Evolutionary conservation across 148 eudicot genomes (phyloP).

Genomic region (Amaranthus palmeri): DNA sequence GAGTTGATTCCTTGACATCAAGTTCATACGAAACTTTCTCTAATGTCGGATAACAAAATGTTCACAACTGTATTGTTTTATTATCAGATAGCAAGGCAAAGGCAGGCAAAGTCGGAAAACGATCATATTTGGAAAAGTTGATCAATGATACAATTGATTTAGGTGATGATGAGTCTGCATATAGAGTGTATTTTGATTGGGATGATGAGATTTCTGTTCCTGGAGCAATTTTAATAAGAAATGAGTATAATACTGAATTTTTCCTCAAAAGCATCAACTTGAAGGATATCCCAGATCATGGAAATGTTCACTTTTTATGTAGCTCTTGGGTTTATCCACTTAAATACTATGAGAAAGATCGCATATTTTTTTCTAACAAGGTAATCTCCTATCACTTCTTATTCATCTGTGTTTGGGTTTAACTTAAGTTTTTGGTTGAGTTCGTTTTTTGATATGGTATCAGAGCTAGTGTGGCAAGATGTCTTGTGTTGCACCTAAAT

Average conservation of each 20-base stretch:
- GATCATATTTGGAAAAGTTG: constrained; percentile 42
- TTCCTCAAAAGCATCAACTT: constrained; percentile 56
- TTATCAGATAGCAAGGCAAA: too few relatives aligned
- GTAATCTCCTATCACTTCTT: constrained; percentile 19
- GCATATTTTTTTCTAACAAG: constrained; percentile 69
- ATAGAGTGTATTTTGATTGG: constrained; percentile 48
- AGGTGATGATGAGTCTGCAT: constrained; percentile 38
- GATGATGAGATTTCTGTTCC: constrained; percentile 55
- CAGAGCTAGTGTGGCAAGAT: too few relatives aligned
- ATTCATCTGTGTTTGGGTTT: too few relatives aligned
- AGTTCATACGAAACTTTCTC: too few relatives aligned
- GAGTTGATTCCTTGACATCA: too few relatives aligned
- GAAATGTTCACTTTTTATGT: constrained; percentile 50
- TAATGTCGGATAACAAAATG: too few relatives aligned
- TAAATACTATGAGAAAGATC: constrained; percentile 38
- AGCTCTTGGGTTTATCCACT: constrained; percentile 69
- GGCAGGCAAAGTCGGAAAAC: constrained; percentile 23
- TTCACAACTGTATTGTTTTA: too few relatives aligned
- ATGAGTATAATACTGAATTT: constrained; percentile 46
- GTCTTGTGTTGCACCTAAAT: too few relatives aligned
- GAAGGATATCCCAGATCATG: constrained; percentile 43
- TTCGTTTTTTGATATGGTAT: too few relatives aligned
- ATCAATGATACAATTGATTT: constrained; percentile 25
- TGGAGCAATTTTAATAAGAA: constrained; percentile 54
- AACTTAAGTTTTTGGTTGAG: too few relatives aligned